Conservation (phyloP, 805 yeast genomes). For the Wickerhamomyces tratensis region DNA sequence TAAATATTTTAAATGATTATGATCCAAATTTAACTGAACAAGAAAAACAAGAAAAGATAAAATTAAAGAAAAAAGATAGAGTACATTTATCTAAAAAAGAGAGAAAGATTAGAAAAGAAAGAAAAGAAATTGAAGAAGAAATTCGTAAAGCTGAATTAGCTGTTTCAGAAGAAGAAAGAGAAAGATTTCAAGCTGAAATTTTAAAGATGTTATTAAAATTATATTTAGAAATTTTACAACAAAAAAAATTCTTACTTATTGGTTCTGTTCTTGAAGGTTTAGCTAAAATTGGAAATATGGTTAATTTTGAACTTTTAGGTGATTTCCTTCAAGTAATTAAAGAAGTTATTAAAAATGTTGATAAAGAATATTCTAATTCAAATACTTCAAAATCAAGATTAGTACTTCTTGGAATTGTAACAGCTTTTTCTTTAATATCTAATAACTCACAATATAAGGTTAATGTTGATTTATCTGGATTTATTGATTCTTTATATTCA, state of each 20-base stretch:
- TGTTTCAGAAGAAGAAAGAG: conserved; percentile 81
- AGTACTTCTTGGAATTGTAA: conserved; percentile 70
- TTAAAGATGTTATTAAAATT: conserved; percentile 61
- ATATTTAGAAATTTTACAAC: conserved; percentile 69
- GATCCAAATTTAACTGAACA: conserved; percentile 52
- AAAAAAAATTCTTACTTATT: conserved; percentile 53
- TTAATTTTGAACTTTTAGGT: conserved; percentile 86
- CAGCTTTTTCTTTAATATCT: conserved; percentile 79
- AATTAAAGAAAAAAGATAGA: conserved; percentile 75
- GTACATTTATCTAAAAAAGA: conserved; percentile 88
- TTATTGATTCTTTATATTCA: conserved; percentile 66
- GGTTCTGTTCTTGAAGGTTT: conserved; percentile 89
- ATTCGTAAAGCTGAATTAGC: conserved; percentile 80
- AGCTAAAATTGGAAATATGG: conserved; percentile 84
- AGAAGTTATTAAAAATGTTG: conserved; percentile 55
- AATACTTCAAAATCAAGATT: conserved; percentile 53
- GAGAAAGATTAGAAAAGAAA: conserved; percentile 78
- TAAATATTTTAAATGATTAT: conserved; percentile 59
- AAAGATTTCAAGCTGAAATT: conserved; percentile 74
- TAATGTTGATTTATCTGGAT: conserved; percentile 72
- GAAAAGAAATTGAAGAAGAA: conserved; percentile 82
- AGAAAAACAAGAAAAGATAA: conserved; percentile 33
- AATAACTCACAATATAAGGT: conserved; percentile 67
- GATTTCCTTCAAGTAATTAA: conserved; percentile 85
- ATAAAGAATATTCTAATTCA: conserved; percentile 24